Evolutionary conservation across 805 yeast genomes (phyloP), one percentile per base, ranked within the genome.

Genomic region (Candida pini): DNA sequence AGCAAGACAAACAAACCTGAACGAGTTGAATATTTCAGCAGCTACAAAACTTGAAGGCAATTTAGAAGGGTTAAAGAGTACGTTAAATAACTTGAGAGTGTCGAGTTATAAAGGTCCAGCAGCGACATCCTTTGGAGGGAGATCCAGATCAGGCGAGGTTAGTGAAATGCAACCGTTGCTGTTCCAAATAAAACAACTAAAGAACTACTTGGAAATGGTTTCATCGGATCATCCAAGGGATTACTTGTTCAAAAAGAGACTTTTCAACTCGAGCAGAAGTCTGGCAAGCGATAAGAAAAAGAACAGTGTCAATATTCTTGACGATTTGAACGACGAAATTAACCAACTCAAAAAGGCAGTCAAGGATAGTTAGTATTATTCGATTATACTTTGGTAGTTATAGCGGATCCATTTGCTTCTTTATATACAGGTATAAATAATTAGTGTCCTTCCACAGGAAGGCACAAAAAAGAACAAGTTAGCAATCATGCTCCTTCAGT

Each of bases 81-180:
- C 55, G 1, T 33, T 71, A 8, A 49, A 49, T n/a, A 24, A 29
- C 9, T 25, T 58, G 18, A 36, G 38, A 14, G 53, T 54, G 9
- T 36, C 60, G 0, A 43, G 42, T 25, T 58, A 51, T 35, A 52
- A 42, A 30, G 48, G 44, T 33, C 43, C 38, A n/a, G 31, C 22
- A 29, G 33, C 21, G 7, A 18, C 31, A 12, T 34, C 40, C 14
- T 42, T 33, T 22, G 47, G 43, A 7, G 46, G 45, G 5, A 32
- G 38, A 38, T 43, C 19, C 29, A 37, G 34, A 10, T 30, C 38
- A 10, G 29, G 24, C 16, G 37, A 48, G 21, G 39, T 43, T 8
- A 53, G 58, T 33, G 64, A 60, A 48, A 66, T 47, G 69, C 64
- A 39, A 40, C 64, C 56, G 30, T 51, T 45, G 45, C 43, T 51